A percentile compares a stretch with the other conserved stretches of the same genome.
Evolutionary conservation across 768 basidiomycete genomes (phyloP).

Genomic region (Agrocybe pediades): DNA sequence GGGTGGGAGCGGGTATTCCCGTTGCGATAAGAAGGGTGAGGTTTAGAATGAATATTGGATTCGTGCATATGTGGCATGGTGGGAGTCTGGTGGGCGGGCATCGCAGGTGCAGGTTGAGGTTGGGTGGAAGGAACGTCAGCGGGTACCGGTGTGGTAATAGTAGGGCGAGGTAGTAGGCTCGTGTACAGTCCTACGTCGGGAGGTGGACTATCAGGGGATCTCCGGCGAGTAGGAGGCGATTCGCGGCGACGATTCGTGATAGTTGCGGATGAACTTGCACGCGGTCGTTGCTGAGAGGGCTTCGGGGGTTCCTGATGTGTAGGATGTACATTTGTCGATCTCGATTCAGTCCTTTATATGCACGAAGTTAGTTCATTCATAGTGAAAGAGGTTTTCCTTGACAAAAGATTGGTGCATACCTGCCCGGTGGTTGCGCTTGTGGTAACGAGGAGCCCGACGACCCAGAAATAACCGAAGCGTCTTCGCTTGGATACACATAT

Average conservation of each 20-base stretch:
- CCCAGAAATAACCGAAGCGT: neutral
- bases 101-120: constrained; percentile 20
- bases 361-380: neutral
- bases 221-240: neutral
- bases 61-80: constrained; percentile 3
- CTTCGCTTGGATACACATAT: constrained; percentile 7
- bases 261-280: neutral
- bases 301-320: neutral
- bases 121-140: constrained; percentile 23
- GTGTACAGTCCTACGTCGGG: constrained; percentile 21
- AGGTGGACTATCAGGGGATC: neutral
- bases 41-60: neutral
- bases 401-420: too few species aligned
- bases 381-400: neutral
- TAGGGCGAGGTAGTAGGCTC: constrained; percentile 18
- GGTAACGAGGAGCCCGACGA: neutral
- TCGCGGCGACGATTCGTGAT: neutral
- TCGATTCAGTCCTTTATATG: neutral
- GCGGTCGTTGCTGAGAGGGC: neutral
- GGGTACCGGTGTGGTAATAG: constrained; percentile 23
- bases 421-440: neutral
- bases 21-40: neutral
- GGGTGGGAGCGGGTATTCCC: neutral
- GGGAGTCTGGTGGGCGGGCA: constrained; percentile 11
- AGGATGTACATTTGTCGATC: neutral